These are phyloP conservation scores for Talaromyces pinophilus DNA, from an alignment of 2,329 filamentous ascomycete species.

Conservation along the genomic window DNA sequence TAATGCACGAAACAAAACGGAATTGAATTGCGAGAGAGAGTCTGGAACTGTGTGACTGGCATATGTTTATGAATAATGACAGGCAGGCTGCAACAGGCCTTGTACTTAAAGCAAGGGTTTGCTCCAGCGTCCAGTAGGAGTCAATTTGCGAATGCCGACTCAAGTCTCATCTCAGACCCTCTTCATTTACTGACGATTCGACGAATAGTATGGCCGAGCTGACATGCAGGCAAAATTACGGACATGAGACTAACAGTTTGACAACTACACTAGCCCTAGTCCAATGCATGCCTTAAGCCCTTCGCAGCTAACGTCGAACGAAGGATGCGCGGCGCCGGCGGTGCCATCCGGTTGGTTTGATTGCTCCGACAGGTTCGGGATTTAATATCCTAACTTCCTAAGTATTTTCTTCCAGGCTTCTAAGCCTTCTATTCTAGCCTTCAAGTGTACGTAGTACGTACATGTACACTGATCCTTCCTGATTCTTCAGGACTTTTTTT, in stretches of 20 bases:
- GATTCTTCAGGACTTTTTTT: neutral
- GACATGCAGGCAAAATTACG: neutral
- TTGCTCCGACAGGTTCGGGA: slow-evolving; percentile 12
- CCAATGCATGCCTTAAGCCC: neutral
- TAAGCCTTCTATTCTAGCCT: too few species aligned
- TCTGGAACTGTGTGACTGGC: neutral
- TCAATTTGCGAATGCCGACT: neutral
- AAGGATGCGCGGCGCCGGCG: slow-evolving; percentile 14
- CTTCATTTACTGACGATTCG: neutral
- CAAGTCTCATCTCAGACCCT: neutral
- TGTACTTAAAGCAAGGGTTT: neutral
- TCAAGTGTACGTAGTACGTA: neutral
- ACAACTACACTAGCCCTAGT: neutral
- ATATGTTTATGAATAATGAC: too few species aligned
- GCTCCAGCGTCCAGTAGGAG: neutral
- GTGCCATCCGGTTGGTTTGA: slow-evolving; percentile 18
- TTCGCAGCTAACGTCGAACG: neutral
- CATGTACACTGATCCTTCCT: neutral
- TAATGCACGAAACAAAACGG: slow-evolving; percentile 4
- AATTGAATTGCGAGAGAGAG: neutral
- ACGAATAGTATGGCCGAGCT: neutral
- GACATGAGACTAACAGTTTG: neutral
- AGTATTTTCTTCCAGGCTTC: too few species aligned
- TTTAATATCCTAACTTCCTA: neutral
- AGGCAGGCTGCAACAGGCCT: neutral